Evolutionary conservation across 2,329 filamentous ascomycete species (phyloP).

Genomic region (Thielaviopsis populi): DNA sequence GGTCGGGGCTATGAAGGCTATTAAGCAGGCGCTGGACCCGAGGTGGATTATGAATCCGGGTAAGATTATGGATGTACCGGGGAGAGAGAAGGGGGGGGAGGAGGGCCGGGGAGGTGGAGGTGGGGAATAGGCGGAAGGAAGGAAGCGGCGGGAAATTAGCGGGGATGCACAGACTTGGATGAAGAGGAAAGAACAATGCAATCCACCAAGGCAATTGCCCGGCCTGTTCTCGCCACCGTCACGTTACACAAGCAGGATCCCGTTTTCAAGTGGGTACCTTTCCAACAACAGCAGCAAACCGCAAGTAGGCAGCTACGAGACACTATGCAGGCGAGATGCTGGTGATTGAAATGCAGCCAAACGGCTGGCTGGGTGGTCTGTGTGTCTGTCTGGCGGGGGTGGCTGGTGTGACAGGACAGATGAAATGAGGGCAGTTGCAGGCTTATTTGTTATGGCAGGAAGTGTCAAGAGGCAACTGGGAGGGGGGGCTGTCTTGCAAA

Average conservation of each 20-base stretch:
- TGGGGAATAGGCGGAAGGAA: neutral
- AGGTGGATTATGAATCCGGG: constrained; percentile 83
- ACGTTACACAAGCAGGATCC: neutral
- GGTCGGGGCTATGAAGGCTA: constrained; percentile 66
- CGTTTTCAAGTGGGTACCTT: neutral
- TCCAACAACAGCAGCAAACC: neutral
- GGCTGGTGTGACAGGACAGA: too few species aligned
- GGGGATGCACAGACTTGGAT: neutral
- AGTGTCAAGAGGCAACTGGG: too few species aligned
- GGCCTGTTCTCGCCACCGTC: neutral
- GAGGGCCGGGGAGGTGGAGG: too few species aligned
- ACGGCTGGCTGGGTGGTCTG: too few species aligned
- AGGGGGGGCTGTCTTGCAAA: too few species aligned
- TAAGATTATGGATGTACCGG: constrained; percentile 68
- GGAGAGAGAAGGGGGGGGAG: constrained; percentile 18
- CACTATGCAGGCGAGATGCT: too few species aligned
- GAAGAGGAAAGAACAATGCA: neutral
- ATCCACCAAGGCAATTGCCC: neutral
- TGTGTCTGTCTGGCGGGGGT: too few species aligned
- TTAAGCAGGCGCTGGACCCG: constrained; percentile 74
- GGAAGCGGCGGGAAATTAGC: neutral
- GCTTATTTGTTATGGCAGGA: too few species aligned
- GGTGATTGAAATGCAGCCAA: too few species aligned
- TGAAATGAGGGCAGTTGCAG: too few species aligned
- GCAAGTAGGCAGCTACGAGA: too few species aligned